These are phyloP conservation scores for Paecilomyces sp. DNA, from an alignment of 2,329 filamentous ascomycete genomes.

Conservation along the genomic window DNA sequence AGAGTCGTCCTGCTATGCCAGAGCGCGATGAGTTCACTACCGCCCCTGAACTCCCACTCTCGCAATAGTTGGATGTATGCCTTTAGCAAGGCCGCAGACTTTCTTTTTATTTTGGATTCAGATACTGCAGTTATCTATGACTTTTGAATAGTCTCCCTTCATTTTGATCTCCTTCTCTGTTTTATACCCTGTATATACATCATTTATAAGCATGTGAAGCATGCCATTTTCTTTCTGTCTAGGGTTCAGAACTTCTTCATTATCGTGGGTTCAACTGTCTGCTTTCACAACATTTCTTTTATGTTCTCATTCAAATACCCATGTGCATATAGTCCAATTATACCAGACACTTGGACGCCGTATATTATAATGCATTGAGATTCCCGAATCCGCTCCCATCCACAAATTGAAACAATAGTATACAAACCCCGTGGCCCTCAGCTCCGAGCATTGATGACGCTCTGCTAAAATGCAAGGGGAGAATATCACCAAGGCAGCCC, in stretches of 20 bases:
- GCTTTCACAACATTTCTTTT: neutral
- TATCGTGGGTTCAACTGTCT: neutral
- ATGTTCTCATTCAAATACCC: neutral
- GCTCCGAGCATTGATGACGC: neutral
- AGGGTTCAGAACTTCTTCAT: neutral
- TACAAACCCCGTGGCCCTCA: neutral
- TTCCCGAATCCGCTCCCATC: neutral
- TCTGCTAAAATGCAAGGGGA: neutral
- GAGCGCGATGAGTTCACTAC: constrained; percentile 22
- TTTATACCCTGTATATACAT: neutral
- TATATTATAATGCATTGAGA: neutral
- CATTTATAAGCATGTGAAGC: neutral
- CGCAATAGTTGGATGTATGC: neutral
- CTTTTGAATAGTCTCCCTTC: neutral
- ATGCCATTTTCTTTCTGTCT: neutral
- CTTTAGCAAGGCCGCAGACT: neutral
- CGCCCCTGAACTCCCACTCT: constrained; percentile 12
- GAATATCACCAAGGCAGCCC: constrained; percentile 32
- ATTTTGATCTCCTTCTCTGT: neutral
- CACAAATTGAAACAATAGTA: neutral
- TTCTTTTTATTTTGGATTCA: neutral
- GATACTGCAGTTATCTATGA: neutral
- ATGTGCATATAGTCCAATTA: neutral
- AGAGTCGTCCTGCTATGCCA: constrained; percentile 18
- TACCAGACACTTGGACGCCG: neutral